Percentiles rank a stretch among this genome's conserved stretches.
These are phyloP conservation scores for Xylaria sp. DNA, from an alignment of 2,329 filamentous ascomycete genomes.

Conservation along the genomic window DNA sequence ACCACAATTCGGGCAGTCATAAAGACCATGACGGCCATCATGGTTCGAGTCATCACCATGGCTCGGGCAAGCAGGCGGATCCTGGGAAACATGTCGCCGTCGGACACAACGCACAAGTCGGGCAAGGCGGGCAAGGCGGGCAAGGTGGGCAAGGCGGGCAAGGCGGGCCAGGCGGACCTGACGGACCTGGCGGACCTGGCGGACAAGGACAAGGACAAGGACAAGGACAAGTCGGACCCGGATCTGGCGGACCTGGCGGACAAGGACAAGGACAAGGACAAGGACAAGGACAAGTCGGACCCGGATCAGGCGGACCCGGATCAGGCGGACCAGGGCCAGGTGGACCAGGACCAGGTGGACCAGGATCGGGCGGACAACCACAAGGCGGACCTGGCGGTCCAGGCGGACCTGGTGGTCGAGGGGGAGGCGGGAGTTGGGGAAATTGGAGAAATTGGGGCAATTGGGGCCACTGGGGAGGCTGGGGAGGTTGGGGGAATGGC, in stretches of 20 bases:
- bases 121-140: neutral
- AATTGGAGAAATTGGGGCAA: neutral
- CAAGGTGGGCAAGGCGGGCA: neutral
- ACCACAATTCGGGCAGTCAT: neutral
- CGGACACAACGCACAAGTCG: neutral
- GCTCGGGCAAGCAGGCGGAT: neutral
- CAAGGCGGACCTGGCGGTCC: neutral
- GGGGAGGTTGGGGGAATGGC: neutral
- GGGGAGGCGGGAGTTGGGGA: neutral
- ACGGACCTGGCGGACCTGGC: too few relatives aligned
- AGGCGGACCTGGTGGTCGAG: neutral
- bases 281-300: too few relatives aligned
- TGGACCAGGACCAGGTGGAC: too few relatives aligned
- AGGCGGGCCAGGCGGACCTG: neutral
- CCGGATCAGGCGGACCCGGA: too few relatives aligned
- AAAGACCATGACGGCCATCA: neutral
- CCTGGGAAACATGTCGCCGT: neutral
- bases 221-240: too few relatives aligned
- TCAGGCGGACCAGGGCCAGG: too few relatives aligned
- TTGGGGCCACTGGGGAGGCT: neutral
- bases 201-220: too few relatives aligned
- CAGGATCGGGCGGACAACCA: too few relatives aligned
- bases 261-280: too few relatives aligned
- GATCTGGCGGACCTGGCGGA: too few relatives aligned
- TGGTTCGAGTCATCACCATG: neutral